A percentile compares a stretch with the other conserved stretches of the same genome.
These are phyloP conservation scores for Corchorus olitorius DNA, from an alignment of 345 rosid genomes.

Conservation along the genomic window DNA sequence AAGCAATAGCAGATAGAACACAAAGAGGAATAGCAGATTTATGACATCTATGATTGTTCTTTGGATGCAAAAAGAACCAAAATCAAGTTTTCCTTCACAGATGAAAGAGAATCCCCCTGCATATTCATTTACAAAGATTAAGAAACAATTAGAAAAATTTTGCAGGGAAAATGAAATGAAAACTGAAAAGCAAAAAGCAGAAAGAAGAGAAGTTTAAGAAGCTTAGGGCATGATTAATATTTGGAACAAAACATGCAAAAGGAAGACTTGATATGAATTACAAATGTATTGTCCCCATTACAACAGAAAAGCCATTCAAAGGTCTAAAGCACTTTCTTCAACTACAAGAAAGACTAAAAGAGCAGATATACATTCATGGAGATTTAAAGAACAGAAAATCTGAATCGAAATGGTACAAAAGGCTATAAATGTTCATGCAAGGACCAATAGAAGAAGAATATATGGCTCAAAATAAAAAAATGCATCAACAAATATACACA, in stretches of 20 bases:
- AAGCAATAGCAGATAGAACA: constrained; percentile 56
- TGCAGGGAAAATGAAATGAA: background rate
- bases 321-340: background rate
- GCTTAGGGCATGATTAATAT: background rate
- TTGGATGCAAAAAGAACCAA: constrained; percentile 55
- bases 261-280: background rate
- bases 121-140: background rate
- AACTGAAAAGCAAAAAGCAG: background rate
- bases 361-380: background rate
- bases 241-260: background rate
- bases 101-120: constrained; percentile 56
- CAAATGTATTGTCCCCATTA: background rate
- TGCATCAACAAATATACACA: too few relatives aligned
- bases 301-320: background rate
- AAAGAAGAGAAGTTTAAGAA: background rate
- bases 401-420: background rate
- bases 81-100: constrained; percentile 48
- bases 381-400: background rate
- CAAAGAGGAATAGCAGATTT: constrained; percentile 53
- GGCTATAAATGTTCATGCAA: constrained; percentile 3
- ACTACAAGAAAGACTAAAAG: background rate
- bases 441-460: background rate
- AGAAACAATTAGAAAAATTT: background rate
- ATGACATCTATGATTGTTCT: constrained; percentile 54
- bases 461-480: too few relatives aligned